Base-by-base conservation (phyloP, 805 yeast species). In the Wickerhamomyces subpelliculosus region DNA sequence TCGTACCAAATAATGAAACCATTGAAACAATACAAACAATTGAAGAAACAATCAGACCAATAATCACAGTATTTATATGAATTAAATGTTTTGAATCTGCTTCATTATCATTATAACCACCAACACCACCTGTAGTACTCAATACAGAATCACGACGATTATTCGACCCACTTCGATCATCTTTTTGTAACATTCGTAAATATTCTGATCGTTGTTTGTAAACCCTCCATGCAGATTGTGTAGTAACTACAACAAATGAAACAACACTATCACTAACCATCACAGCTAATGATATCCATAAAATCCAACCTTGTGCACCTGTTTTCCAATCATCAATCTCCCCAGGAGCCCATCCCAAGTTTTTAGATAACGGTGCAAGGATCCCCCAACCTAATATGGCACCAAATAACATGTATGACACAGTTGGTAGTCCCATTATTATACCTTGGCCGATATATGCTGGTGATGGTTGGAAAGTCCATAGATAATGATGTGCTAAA, bases 391-490 rank as follows among this genome's bases (percentile, higher is more conserved):
- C 98, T 5, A 89, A 53, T 1, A 90, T 45, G 18, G 95, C 79
- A 3, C 98, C 98, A 48, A 87, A 72, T 30, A 90, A 62, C 98
- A 90, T 90, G 45, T 88, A 84, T 9, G 86, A 70, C 0, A 88
- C 94, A 0, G 97, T 88, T 2, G 89, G 85, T 8, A 88, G 64
- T 0, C 98, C 98, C 98, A 90, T 90, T 40, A 90, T 90, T 29
- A 93, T 87, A 4, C 98, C 98, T 60, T 90, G 98, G 3, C 98
- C 98, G 26, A 93, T 73, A 56, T 90, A 90, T 0, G 97, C 97
- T 0, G 98, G 98, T 0, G 96, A 87, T 0, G 96, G 96, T 57
- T 93, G 96, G 42, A 93, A 73, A 42, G 83, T 80, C 93, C 97
- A 85, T 33, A 84, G 68, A 60, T 85, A 84, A 14, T 68, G 60